These are phyloP conservation scores for Aspergillus fumigatus DNA, from an alignment of 2,329 filamentous ascomycete species.

Conservation along the genomic window DNA sequence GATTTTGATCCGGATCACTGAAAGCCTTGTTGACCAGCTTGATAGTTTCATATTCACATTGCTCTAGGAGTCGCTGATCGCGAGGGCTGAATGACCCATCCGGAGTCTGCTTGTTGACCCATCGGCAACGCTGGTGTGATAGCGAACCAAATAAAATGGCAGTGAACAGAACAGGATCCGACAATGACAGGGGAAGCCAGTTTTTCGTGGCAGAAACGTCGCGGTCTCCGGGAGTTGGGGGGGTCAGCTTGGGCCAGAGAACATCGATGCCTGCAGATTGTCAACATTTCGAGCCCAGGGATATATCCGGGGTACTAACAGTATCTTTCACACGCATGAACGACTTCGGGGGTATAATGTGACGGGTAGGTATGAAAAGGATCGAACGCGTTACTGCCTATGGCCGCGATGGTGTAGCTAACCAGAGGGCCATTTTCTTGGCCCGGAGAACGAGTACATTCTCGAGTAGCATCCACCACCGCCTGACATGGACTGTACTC, in stretches of 20 bases:
- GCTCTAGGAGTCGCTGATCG: slow-evolving; percentile 22
- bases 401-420: slow-evolving; percentile 13
- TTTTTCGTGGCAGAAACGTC: slow-evolving; percentile 8
- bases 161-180: slow-evolving; percentile 26
- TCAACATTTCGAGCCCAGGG: background rate
- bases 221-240: slow-evolving; percentile 3
- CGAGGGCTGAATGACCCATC: slow-evolving; percentile 14
- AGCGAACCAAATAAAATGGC: slow-evolving; percentile 30
- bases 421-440: background rate
- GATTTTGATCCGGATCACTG: slow-evolving; percentile 26
- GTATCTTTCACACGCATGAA: slow-evolving; percentile 23
- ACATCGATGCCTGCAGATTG: slow-evolving; percentile 15
- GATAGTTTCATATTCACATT: slow-evolving; percentile 31
- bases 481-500: background rate
- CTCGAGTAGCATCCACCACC: background rate
- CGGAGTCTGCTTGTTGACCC: slow-evolving; percentile 22
- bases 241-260: slow-evolving; percentile 27
- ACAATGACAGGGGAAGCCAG: slow-evolving; percentile 29
- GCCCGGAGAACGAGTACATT: background rate
- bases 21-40: slow-evolving; percentile 33
- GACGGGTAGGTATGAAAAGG: slow-evolving; percentile 25
- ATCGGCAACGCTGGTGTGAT: slow-evolving; percentile 30
- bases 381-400: slow-evolving; percentile 21
- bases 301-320: slow-evolving; percentile 15
- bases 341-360: slow-evolving; percentile 17